Conservation (phyloP, 768 basidiomycete species). For the Erythrobasidium yunnanense region DNA sequence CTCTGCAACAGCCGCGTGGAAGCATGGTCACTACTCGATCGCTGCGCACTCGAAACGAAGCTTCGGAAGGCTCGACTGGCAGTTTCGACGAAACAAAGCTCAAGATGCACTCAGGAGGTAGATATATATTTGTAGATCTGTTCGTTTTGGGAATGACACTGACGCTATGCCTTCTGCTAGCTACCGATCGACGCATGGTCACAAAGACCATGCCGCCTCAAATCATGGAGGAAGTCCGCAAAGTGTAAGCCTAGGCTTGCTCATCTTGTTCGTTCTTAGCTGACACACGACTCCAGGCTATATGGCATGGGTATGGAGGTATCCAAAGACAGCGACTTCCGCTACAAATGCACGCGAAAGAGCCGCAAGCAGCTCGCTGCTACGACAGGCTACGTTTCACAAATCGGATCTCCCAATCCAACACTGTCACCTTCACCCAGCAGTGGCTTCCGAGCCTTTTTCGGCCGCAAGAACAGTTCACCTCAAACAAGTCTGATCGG, state of each 20-base stretch:
- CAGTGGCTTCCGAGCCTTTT: slow-evolving; percentile 28
- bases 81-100: slow-evolving; percentile 26
- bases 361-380: slow-evolving; percentile 53
- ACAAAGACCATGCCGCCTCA: slow-evolving; percentile 51
- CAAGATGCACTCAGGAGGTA: slow-evolving; percentile 23
- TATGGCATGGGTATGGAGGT: slow-evolving; percentile 83
- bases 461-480: slow-evolving; percentile 29
- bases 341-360: slow-evolving; percentile 68
- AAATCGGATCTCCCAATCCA: too few species aligned
- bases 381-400: too few species aligned
- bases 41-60: slow-evolving; percentile 18
- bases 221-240: slow-evolving; percentile 73
- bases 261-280: neutral
- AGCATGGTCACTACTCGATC: neutral
- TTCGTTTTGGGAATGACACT: neutral
- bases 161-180: slow-evolving; percentile 46
- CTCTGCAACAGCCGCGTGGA: slow-evolving; percentile 19
- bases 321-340: slow-evolving; percentile 77
- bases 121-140: neutral
- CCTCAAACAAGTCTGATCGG: neutral
- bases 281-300: slow-evolving; percentile 42
- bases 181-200: slow-evolving; percentile 79
- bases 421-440: slow-evolving; percentile 29
- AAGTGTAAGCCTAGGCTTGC: slow-evolving; percentile 43
- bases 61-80: neutral